Percentiles rank a stretch among this genome's conserved stretches.
These are phyloP conservation scores for Penicillium sp. DNA, from an alignment of 2,329 filamentous ascomycete species.

Conservation along the genomic window DNA sequence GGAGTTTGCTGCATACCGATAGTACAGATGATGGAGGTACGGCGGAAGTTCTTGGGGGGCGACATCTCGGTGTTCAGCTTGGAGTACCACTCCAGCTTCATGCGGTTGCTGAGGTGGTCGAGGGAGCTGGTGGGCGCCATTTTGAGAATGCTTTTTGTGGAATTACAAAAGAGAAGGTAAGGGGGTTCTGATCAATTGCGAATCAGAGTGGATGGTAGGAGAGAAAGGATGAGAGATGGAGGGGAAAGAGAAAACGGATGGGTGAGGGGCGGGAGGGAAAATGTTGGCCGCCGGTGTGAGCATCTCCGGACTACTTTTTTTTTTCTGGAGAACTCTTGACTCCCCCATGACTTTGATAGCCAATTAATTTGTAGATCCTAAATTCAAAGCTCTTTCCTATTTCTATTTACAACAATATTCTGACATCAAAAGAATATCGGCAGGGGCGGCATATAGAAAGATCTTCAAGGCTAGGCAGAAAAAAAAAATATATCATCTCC, in stretches of 20 bases:
- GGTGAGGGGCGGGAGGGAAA: constrained; percentile 35
- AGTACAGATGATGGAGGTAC: constrained; percentile 98
- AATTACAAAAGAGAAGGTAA: constrained; percentile 8
- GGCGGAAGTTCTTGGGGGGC: constrained; percentile 86
- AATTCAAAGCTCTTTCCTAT: neutral
- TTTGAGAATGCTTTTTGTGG: constrained; percentile 27
- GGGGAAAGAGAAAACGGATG: constrained; percentile 25
- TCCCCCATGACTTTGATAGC: neutral
- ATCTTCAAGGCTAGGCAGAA: constrained; percentile 1
- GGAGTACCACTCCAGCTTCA: constrained; percentile 69
- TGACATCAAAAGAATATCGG: constrained; percentile 1
- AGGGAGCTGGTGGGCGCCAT: constrained; percentile 77
- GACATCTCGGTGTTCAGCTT: constrained; percentile 86
- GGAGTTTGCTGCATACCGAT: constrained; percentile 64
- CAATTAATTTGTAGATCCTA: neutral
- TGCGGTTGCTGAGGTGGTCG: constrained; percentile 81
- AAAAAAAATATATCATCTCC: constrained; percentile 9
- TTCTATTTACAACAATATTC: neutral
- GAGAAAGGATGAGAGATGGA: constrained; percentile 14
- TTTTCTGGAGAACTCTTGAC: constrained; percentile 1
- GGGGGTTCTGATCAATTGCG: constrained; percentile 14
- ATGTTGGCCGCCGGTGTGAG: constrained; percentile 36
- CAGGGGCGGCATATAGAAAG: constrained; percentile 9
- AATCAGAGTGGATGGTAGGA: constrained; percentile 13
- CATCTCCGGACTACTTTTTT: constrained; percentile 28